Conservation (phyloP, 75 land plant species). For the Selaginella tamariscina region DNA sequence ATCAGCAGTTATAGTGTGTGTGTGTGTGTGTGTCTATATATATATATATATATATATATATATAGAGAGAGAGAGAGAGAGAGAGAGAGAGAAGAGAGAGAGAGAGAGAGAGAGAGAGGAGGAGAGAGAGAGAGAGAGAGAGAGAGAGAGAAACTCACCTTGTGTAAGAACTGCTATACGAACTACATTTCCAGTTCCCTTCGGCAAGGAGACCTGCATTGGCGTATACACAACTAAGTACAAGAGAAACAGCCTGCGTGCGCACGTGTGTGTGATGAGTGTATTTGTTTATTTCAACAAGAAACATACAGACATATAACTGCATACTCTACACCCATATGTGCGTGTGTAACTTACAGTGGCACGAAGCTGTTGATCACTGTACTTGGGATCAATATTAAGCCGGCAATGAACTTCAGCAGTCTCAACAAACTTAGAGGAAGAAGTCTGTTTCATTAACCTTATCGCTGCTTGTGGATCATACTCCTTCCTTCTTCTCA, state of each 20-base stretch:
- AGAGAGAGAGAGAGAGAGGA: neutral
- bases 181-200: constrained; percentile 87
- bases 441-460: constrained; percentile 59
- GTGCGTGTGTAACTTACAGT: constrained; percentile 65
- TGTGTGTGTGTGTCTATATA: too few relatives aligned
- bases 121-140: neutral
- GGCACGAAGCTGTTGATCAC: constrained; percentile 91
- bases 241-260: neutral
- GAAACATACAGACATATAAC: neutral
- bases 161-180: constrained; percentile 90
- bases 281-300: neutral
- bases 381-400: constrained; percentile 92
- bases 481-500: constrained; percentile 71
- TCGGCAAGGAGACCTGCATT: constrained; percentile 83
- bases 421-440: constrained; percentile 71
- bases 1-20: too few relatives aligned
- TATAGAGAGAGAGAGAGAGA: too few relatives aligned
- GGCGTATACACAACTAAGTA: too few relatives aligned
- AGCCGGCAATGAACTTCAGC: constrained; percentile 90
- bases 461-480: constrained; percentile 56
- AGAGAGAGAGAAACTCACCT: constrained; percentile 32
- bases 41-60: too few relatives aligned
- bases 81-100: neutral
- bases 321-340: constrained; percentile 1
- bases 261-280: neutral